Percentiles rank a stretch among this genome's conserved stretches.
These are phyloP conservation scores for Cucumis cinereus DNA, from an alignment of 306 rosid species.

Conservation along the genomic window DNA sequence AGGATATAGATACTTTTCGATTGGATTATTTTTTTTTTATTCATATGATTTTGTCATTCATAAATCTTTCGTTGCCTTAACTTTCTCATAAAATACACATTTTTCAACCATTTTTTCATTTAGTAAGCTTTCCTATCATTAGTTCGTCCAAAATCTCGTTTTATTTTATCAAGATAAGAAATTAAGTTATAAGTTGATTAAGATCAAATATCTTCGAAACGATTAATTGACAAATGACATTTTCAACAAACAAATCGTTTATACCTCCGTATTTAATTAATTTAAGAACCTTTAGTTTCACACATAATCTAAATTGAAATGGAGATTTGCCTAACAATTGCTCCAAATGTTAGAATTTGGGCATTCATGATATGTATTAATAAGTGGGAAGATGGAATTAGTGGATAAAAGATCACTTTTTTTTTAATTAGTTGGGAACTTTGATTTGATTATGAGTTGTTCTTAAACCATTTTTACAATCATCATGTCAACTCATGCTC, in stretches of 20 bases:
- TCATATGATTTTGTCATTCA: not conserved
- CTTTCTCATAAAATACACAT: not conserved
- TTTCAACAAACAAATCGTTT: too few species aligned
- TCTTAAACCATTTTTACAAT: not conserved
- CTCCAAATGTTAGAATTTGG: not conserved
- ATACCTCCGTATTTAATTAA: not conserved
- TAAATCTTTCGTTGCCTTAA: not conserved
- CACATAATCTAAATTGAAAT: not conserved
- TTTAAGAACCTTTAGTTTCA: not conserved
- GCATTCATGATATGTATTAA: not conserved
- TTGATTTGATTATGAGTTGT: slow-evolving; percentile 2
- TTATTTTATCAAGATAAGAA: too few species aligned
- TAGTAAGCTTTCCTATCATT: not conserved
- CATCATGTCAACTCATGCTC: not conserved
- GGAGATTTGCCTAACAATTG: not conserved
- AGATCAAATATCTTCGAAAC: too few species aligned
- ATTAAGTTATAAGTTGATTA: too few species aligned
- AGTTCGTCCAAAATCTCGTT: too few species aligned
- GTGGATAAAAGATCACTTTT: not conserved
- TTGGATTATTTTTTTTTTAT: not conserved
- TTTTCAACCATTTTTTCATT: not conserved
- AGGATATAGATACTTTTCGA: not conserved
- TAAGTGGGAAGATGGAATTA: not conserved
- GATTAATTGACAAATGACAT: too few species aligned
- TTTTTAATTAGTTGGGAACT: not conserved